Conservation (phyloP, 208 protist genomes). For the Vickermania ingenoplastis region DNA sequence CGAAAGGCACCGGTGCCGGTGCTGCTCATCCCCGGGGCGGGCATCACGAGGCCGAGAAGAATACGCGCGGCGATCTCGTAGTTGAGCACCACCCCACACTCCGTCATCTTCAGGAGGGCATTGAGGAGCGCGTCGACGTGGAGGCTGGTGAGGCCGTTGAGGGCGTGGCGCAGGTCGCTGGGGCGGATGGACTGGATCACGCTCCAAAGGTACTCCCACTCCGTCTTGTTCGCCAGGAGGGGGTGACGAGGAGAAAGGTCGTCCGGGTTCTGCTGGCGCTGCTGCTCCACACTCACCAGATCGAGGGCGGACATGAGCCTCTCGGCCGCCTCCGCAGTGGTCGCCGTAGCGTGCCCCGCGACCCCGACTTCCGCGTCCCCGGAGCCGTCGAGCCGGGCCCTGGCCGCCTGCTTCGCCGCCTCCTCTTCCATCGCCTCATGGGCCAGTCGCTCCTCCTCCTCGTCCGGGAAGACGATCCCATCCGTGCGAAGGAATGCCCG, state of each 20-base stretch:
- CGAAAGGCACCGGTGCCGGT: not conserved
- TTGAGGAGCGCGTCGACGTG: slow-evolving; percentile 74
- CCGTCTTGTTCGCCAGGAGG: slow-evolving; percentile 48
- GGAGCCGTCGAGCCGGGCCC: slow-evolving; percentile 23
- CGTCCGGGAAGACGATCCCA: slow-evolving; percentile 82
- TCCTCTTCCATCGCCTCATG: slow-evolving; percentile 88
- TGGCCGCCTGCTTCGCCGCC: slow-evolving; percentile 37
- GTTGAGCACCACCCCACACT: slow-evolving; percentile 54
- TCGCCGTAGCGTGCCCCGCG: slow-evolving; percentile 58
- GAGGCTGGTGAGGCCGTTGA: slow-evolving; percentile 68
- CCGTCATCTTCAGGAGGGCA: slow-evolving; percentile 54
- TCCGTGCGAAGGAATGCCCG: slow-evolving; percentile 78
- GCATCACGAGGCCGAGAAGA: slow-evolving; percentile 57
- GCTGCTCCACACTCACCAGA: slow-evolving; percentile 70
- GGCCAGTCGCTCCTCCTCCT: slow-evolving; percentile 80
- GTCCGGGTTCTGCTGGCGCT: slow-evolving; percentile 45
- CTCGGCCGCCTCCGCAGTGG: slow-evolving; percentile 65
- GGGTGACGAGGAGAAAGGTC: slow-evolving; percentile 49
- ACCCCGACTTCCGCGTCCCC: slow-evolving; percentile 42
- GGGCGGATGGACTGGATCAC: slow-evolving; percentile 72
- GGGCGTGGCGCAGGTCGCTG: slow-evolving; percentile 72
- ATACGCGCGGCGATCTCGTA: slow-evolving; percentile 74
- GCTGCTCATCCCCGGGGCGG: slow-evolving; percentile 6
- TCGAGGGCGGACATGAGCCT: slow-evolving; percentile 83
- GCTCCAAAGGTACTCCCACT: slow-evolving; percentile 79